Percentiles rank a stretch among this genome's conserved stretches.
Evolutionary conservation across 495 filamentous ascomycete species (phyloP).

Genomic region (Pyronema domesticum): DNA sequence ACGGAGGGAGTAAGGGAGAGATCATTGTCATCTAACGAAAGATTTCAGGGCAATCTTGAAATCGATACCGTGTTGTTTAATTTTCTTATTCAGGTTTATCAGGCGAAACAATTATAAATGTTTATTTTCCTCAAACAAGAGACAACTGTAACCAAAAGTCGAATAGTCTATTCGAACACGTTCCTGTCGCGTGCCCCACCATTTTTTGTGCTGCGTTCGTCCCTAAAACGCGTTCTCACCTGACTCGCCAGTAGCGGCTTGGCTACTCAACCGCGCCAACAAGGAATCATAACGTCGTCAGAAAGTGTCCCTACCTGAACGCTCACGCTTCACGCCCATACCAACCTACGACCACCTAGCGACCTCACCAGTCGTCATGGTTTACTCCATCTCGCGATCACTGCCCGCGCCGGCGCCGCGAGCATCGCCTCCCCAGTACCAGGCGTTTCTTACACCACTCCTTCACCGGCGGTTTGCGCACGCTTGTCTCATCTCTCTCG

Average conservation of each 20-base stretch:
- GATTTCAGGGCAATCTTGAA: no score
- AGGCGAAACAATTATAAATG: no score
- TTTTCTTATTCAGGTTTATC: no score
- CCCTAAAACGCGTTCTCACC: background rate
- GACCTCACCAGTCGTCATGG: conserved; percentile 11
- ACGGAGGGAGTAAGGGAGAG: no score
- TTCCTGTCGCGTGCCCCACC: no score
- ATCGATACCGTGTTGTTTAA: no score
- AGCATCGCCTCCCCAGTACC: conserved; percentile 38
- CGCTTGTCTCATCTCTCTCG: conserved; percentile 46
- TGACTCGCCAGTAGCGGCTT: background rate
- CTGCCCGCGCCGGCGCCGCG: conserved; percentile 17
- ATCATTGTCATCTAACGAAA: no score
- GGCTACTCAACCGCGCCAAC: background rate
- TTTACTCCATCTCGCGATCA: conserved; percentile 23
- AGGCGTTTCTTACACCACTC: conserved; percentile 77
- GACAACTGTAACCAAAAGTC: no score
- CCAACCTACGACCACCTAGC: background rate
- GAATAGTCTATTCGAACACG: no score
- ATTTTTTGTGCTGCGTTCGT: no score
- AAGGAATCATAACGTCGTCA: background rate
- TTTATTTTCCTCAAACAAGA: no score
- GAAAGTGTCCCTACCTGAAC: background rate
- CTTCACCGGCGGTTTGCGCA: conserved; percentile 72
- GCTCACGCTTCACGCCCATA: background rate